Evolutionary conservation across 345 rosid genomes (phyloP).

Genomic region (Camelina sativa): DNA sequence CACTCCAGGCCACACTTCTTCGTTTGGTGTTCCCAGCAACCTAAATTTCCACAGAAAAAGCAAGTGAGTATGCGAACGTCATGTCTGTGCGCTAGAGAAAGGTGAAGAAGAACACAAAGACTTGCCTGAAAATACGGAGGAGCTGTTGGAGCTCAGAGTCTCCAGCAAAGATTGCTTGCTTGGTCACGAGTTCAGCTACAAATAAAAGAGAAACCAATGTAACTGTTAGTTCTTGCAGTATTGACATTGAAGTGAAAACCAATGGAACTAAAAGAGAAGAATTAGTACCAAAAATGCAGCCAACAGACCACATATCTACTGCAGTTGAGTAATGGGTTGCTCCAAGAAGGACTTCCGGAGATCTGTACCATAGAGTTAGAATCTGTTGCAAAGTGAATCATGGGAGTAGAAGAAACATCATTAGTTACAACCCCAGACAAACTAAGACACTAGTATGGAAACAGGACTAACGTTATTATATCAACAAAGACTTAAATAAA

Average conservation of each 20-base stretch:
- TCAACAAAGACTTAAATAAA: background rate
- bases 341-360: conserved; percentile 95
- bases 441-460: background rate
- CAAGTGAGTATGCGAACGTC: background rate
- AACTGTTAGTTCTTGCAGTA: conserved; percentile 8
- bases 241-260: conserved; percentile 12
- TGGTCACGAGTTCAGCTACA: conserved; percentile 80
- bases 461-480: background rate
- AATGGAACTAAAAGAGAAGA: conserved; percentile 8
- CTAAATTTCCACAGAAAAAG: conserved; percentile 44
- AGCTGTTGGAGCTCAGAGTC: conserved; percentile 98
- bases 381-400: conserved; percentile 51
- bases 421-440: conserved; percentile 4
- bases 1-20: conserved; percentile 92
- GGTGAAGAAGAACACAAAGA: conserved; percentile 27
- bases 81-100: background rate
- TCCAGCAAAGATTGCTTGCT: conserved; percentile 90
- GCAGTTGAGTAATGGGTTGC: conserved; percentile 98
- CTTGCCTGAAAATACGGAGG: conserved; percentile 84
- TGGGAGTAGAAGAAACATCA: background rate
- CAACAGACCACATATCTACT: conserved; percentile 97
- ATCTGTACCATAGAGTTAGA: conserved; percentile 91
- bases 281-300: conserved; percentile 78
- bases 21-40: conserved; percentile 94
- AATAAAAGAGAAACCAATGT: conserved; percentile 14